These are phyloP conservation scores for Apophysomyces elegans DNA, from an alignment of 371 early-diverging fungal species.

Conservation along the genomic window DNA sequence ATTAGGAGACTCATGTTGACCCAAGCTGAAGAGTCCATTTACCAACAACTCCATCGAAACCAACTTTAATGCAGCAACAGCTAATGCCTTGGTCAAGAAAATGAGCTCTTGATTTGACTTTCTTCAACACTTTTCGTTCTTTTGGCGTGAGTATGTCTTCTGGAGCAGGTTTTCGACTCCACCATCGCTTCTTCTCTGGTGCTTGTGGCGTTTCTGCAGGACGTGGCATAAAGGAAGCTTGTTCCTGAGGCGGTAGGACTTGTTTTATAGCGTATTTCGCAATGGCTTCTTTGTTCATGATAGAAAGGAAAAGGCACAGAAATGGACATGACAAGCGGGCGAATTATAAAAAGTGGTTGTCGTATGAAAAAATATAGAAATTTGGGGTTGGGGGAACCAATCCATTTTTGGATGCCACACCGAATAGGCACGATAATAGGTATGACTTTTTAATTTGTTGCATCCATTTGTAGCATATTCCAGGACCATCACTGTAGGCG, in stretches of 20 bases:
- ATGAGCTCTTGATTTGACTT: constrained; percentile 25
- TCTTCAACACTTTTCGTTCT: constrained; percentile 20
- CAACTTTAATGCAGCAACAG: constrained; percentile 29
- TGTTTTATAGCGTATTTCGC: not conserved
- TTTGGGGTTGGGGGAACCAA: too few relatives aligned
- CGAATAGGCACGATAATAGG: too few relatives aligned
- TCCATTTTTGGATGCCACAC: too few relatives aligned
- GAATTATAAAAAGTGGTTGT: too few relatives aligned
- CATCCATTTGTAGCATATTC: too few relatives aligned
- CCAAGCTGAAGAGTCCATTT: not conserved
- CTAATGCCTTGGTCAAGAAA: constrained; percentile 27
- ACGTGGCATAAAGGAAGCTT: not conserved
- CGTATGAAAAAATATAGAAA: too few relatives aligned
- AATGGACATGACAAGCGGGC: not conserved
- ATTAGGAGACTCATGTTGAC: not conserved
- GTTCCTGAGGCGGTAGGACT: not conserved
- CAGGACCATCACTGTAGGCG: too few relatives aligned
- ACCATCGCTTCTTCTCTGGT: constrained; percentile 17
- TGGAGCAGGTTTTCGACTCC: constrained; percentile 11
- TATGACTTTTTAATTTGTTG: too few relatives aligned
- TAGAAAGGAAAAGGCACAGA: not conserved
- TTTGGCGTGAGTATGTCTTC: constrained; percentile 13
- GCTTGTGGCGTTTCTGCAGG: not conserved
- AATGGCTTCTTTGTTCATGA: constrained; percentile 4
- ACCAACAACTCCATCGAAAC: constrained; percentile 41